These are phyloP conservation scores for Liriodendron chinense DNA, from an alignment of 164 flowering plant species.

Conservation along the genomic window DNA sequence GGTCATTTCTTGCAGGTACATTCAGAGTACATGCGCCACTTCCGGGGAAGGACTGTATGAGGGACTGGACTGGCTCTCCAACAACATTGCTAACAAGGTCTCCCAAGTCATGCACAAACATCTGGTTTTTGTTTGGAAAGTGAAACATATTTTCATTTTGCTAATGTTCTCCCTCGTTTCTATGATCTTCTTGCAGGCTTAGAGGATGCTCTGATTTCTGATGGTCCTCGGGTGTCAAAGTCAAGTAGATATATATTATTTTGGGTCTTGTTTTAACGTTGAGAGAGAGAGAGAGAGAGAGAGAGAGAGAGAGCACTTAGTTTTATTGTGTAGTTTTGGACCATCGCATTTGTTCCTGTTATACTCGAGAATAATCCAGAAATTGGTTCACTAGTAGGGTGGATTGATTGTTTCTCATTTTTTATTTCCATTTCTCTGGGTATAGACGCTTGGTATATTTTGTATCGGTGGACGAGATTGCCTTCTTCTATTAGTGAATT, in stretches of 20 bases:
- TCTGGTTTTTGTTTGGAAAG: not conserved
- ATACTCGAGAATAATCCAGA: constrained; percentile 5
- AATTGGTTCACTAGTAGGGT: not conserved
- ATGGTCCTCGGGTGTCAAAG: not conserved
- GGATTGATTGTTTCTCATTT: constrained; percentile 4
- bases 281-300: not conserved
- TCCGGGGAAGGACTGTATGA: constrained; percentile 80
- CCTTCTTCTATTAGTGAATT: no score
- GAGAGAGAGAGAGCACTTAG: not conserved
- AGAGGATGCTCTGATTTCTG: not conserved
- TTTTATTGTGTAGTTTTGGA: not conserved
- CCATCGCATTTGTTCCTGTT: constrained; percentile 8
- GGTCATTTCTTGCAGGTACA: constrained; percentile 43
- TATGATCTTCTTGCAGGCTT: constrained; percentile 11
- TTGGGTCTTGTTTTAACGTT: constrained; percentile 5
- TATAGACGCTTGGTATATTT: not conserved
- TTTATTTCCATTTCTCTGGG: not conserved
- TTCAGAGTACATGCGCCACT: constrained; percentile 82
- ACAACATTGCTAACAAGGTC: constrained; percentile 46
- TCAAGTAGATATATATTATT: constrained; percentile 4
- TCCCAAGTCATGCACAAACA: not conserved
- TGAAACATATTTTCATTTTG: not conserved
- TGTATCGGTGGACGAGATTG: no score
- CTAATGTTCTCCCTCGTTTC: not conserved
- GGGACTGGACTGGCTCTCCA: constrained; percentile 68